Evolutionary conservation across 1,139 yeast genomes (phyloP), one percentile per base, ranked within the genome.

Genomic region (Candida sp.): DNA sequence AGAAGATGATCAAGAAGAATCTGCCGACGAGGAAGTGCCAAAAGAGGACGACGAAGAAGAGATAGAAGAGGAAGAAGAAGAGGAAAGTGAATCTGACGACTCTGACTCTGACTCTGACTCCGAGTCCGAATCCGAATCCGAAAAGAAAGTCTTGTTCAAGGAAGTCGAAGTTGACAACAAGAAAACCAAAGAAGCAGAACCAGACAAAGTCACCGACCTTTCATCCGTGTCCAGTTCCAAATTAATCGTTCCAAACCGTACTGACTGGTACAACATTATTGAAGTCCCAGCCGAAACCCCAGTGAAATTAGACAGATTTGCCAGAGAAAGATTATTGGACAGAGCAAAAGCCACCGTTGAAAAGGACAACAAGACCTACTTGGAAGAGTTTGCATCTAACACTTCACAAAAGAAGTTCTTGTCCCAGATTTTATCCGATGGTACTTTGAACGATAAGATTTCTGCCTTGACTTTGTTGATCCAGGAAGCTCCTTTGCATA

Each of bases 401-500:
- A 83, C 90, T 33, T 88, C 97, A 2, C 97, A 93, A 68, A 87
- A 85, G 67, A 89, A 88, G 79, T 93, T 93, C 68, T 85, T 93
- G 80, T 82, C 94, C 1, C 96, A 94, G 69, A 88, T 94, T 58
- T 80, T 94, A 63, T 80, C 93, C 5, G 89, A 86, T 57, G 99
- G 99, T 89, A 94, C 99, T 0, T 79, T 94, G 60, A 88, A 86
- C 62, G 99, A 94, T 87, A 93, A 94, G 72, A 90, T 94, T 52
- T 90, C 98, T 45, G 98, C 99, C 0, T 79, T 94, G 63, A 93
- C 99, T 0, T 82, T 94, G 65, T 77, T 94, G 66, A 84, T 93
- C 46, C 98, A 94, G 67, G 99, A 94, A 72, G 92, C 98, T 3
- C 99, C 99, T 4, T 68, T 92, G 52, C 99, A 94, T 66, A 90